Evolutionary conservation across 2,329 filamentous ascomycete genomes (phyloP).

Genomic region (Zymoseptoria brevis): DNA sequence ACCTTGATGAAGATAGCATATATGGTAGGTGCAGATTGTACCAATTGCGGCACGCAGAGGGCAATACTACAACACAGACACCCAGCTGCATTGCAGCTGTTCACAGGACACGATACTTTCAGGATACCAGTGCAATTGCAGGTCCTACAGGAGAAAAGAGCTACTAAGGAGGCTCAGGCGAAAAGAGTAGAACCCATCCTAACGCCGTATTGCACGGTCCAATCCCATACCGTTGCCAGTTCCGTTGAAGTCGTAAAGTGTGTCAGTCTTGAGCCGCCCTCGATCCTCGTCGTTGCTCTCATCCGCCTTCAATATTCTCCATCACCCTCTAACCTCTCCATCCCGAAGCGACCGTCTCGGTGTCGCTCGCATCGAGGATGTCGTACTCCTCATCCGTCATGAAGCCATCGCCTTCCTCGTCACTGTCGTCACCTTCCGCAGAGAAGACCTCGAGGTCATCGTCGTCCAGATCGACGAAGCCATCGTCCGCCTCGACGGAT

Average conservation of each 20-base stretch:
- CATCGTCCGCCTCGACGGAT: constrained; percentile 29
- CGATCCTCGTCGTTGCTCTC: background rate
- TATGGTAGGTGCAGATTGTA: too few relatives aligned
- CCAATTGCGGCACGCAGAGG: too few relatives aligned
- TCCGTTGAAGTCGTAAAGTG: background rate
- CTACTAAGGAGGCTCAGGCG: background rate
- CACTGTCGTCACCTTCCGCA: constrained; percentile 53
- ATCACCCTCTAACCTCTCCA: background rate
- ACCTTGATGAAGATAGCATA: background rate
- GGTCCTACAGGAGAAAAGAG: background rate
- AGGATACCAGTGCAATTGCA: background rate
- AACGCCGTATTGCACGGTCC: background rate
- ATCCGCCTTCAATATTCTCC: background rate
- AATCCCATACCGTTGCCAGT: background rate
- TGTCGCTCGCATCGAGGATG: constrained; percentile 87
- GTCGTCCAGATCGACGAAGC: constrained; percentile 42
- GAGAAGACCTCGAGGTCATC: constrained; percentile 42
- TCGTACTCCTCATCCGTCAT: constrained; percentile 98
- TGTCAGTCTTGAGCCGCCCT: background rate
- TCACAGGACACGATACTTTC: background rate
- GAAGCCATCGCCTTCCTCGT: constrained; percentile 64
- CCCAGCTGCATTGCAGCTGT: background rate
- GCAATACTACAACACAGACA: background rate
- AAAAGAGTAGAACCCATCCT: background rate
- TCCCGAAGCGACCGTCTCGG: constrained; percentile 49